phyloP scores from a whole-genome alignment of 2,329 filamentous ascomycete genomes.

The Pseudogymnoascus sp. region DNA sequence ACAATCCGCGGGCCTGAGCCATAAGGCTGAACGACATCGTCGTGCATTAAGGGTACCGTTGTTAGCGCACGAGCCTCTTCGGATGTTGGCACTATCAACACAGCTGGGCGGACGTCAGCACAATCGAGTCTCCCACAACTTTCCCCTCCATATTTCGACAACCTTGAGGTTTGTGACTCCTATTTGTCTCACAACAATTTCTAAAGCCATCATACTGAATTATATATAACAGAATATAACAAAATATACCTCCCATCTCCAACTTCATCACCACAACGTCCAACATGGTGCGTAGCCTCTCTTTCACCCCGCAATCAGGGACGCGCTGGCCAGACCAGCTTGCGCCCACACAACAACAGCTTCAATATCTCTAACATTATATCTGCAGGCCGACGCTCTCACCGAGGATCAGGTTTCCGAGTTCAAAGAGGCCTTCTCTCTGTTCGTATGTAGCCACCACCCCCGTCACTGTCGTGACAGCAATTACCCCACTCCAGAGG shows the following conservation, averaged over 20 bases:
- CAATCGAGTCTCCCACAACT: slow-evolving; percentile 8
- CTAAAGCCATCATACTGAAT: neutral
- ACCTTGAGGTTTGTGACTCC: slow-evolving; percentile 5
- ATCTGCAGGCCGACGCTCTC: slow-evolving; percentile 80
- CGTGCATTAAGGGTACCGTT: slow-evolving; percentile 7
- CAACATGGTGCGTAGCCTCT: slow-evolving; percentile 21
- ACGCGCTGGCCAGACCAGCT: slow-evolving; percentile 12
- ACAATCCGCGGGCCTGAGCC: slow-evolving; percentile 4
- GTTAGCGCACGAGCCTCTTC: slow-evolving; percentile 2
- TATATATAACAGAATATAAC: neutral
- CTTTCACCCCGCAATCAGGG: slow-evolving; percentile 21
- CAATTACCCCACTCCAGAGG: slow-evolving; percentile 6
- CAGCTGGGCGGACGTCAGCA: slow-evolving; percentile 8
- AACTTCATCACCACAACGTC: slow-evolving; percentile 10
- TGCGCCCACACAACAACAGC: slow-evolving; percentile 18
- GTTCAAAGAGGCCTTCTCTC: slow-evolving; percentile 99
- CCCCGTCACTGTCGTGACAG: slow-evolving; percentile 22
- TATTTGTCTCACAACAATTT: neutral
- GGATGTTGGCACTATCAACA: slow-evolving; percentile 5
- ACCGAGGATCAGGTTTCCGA: slow-evolving; percentile 99
- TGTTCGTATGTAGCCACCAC: slow-evolving; percentile 71
- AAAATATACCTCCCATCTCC: neutral
- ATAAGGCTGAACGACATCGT: slow-evolving; percentile 6
- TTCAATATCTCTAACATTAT: slow-evolving; percentile 16
- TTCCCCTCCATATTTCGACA: slow-evolving; percentile 4